Percentiles rank a stretch among this genome's conserved stretches.
Conservation (phyloP, 768 basidiomycete species). For the Mycena crocata region DNA sequence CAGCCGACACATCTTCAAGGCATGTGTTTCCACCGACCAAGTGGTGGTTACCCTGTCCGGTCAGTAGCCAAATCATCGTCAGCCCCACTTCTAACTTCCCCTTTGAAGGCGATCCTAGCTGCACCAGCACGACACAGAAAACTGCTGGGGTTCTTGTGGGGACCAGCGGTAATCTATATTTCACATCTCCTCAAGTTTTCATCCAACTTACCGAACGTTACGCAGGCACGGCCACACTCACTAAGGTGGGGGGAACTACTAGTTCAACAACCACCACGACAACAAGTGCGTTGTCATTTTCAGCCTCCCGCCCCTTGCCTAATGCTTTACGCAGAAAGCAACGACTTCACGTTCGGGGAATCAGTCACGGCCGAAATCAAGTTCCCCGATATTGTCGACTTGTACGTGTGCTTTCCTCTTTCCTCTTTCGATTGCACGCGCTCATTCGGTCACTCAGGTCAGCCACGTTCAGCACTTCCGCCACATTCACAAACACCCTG, state of each 20-base stretch:
- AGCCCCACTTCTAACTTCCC: no score
- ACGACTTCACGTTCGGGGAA: background rate
- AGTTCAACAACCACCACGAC: background rate
- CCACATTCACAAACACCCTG: background rate
- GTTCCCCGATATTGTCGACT: background rate
- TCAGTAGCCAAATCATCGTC: background rate
- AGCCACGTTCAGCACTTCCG: background rate
- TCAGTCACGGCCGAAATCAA: background rate
- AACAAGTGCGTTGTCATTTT: background rate
- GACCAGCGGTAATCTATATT: background rate
- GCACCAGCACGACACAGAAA: background rate
- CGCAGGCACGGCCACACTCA: background rate
- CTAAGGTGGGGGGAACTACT: background rate
- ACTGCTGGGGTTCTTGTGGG: background rate
- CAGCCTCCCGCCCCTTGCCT: background rate
- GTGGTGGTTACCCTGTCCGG: background rate
- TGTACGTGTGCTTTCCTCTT: background rate
- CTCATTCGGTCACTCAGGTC: background rate
- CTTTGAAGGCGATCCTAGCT: background rate
- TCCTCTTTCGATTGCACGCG: no score
- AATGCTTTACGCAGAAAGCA: background rate
- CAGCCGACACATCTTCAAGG: no score
- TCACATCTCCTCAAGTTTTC: background rate
- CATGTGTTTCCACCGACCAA: background rate
- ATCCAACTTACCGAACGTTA: background rate